phyloP scores from a whole-genome alignment of 306 rosid genomes.

The Malus sieversii region DNA sequence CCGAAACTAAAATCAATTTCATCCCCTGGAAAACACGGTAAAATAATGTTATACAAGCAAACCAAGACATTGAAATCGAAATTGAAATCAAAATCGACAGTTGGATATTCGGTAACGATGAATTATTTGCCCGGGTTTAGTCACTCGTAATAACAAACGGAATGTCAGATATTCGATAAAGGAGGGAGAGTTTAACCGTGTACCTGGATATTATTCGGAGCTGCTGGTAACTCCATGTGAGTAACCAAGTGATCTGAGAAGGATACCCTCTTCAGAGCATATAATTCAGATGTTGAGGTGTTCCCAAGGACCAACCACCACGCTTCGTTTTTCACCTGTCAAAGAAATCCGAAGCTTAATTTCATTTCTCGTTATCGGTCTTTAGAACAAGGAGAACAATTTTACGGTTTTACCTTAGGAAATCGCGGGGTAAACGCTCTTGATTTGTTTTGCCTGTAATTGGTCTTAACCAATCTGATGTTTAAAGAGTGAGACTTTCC shows the following conservation, averaged over 20 bases:
- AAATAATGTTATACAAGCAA: background rate
- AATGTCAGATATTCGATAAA: too few relatives aligned
- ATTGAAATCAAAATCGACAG: too few relatives aligned
- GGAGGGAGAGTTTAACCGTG: background rate
- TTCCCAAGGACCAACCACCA: conserved; percentile 97
- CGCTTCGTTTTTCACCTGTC: conserved; percentile 85
- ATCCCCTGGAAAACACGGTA: conserved; percentile 40
- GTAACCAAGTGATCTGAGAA: conserved; percentile 67
- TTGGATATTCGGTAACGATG: background rate
- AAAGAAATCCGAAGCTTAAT: conserved; percentile 4
- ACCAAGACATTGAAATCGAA: background rate
- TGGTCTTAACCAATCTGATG: conserved; percentile 72
- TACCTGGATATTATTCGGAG: conserved; percentile 46
- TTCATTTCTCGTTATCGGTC: conserved; percentile 2
- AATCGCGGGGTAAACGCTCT: conserved; percentile 82
- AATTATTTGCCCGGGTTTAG: background rate
- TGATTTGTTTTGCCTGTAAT: conserved; percentile 48
- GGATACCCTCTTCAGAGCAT: conserved; percentile 76
- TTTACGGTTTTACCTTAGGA: conserved; percentile 68
- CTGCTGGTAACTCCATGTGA: conserved; percentile 65
- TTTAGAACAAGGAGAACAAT: background rate
- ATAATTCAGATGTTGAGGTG: conserved; percentile 58
- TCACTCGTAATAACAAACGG: too few relatives aligned
- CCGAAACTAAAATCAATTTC: conserved; percentile 72
- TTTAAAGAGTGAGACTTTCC: conserved; percentile 34